Evolutionary conservation across 1,139 yeast species (phyloP).

Genomic region (Debaryomyces robertsiae): DNA sequence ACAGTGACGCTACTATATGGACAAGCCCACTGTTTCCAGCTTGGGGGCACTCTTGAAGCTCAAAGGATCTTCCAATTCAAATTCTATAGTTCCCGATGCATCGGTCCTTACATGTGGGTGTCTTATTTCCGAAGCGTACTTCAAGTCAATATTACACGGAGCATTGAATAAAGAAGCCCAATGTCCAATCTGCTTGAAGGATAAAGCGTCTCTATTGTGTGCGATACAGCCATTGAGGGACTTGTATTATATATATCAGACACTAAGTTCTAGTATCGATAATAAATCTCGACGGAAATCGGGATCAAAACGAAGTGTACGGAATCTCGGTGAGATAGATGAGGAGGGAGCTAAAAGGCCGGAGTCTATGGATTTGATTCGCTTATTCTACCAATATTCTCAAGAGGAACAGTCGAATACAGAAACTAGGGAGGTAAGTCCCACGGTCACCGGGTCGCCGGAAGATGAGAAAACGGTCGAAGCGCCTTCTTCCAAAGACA

Average conservation of each 20-base stretch:
- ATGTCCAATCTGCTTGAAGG: slow-evolving; percentile 55
- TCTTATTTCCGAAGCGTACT: slow-evolving; percentile 55
- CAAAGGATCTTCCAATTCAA: slow-evolving; percentile 24
- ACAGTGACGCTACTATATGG: slow-evolving; percentile 23
- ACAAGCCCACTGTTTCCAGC: slow-evolving; percentile 25
- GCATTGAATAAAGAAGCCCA: slow-evolving; percentile 14
- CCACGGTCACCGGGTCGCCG: slow-evolving; percentile 10
- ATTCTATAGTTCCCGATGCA: slow-evolving; percentile 47
- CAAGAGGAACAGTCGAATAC: slow-evolving; percentile 33
- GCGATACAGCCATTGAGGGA: slow-evolving; percentile 56
- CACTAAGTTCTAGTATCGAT: slow-evolving; percentile 15
- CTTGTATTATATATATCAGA: slow-evolving; percentile 43
- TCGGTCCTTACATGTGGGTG: slow-evolving; percentile 73
- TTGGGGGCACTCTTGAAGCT: slow-evolving; percentile 36
- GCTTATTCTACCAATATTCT: slow-evolving; percentile 46
- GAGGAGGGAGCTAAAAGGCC: slow-evolving; percentile 22
- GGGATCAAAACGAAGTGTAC: slow-evolving; percentile 26
- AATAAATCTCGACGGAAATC: slow-evolving; percentile 22
- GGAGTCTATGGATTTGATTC: slow-evolving; percentile 40
- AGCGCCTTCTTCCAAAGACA: background rate
- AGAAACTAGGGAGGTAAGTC: slow-evolving; percentile 1
- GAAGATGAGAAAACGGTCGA: slow-evolving; percentile 2
- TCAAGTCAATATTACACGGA: slow-evolving; percentile 22
- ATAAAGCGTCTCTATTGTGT: slow-evolving; percentile 38
- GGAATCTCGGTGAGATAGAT: slow-evolving; percentile 24